These are phyloP conservation scores for Kalaharituber pfeilii DNA, from an alignment of 2,329 filamentous ascomycete genomes.

Conservation along the genomic window DNA sequence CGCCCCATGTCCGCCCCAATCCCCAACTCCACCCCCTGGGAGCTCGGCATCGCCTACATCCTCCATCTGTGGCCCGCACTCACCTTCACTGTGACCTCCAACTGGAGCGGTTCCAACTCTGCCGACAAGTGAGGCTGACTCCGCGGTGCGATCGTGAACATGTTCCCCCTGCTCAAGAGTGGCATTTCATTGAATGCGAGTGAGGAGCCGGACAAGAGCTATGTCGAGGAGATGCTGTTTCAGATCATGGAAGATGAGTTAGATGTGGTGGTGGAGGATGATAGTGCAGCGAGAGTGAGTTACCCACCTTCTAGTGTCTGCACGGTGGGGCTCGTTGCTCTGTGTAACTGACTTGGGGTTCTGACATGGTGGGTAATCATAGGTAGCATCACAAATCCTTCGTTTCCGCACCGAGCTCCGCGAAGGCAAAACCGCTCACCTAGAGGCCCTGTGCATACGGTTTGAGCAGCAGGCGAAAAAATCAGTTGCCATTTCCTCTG, in stretches of 20 bases:
- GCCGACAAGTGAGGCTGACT: slow-evolving; percentile 92
- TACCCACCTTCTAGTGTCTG: no score
- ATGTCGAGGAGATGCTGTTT: slow-evolving; percentile 68
- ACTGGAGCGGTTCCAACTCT: slow-evolving; percentile 72
- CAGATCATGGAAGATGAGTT: slow-evolving; percentile 95
- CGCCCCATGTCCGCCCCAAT: no score
- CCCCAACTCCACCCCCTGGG: slow-evolving; percentile 44
- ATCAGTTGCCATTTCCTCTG: slow-evolving; percentile 25
- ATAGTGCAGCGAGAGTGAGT: no score
- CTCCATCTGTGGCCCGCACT: slow-evolving; percentile 81
- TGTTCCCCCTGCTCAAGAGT: slow-evolving; percentile 36
- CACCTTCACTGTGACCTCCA: slow-evolving; percentile 66
- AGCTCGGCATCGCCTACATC: slow-evolving; percentile 68
- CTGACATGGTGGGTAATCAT: neutral
- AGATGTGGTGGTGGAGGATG: slow-evolving; percentile 80
- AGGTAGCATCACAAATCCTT: slow-evolving; percentile 53
- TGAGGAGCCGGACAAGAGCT: slow-evolving; percentile 52
- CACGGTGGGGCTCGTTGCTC: slow-evolving; percentile 28
- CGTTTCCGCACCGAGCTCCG: slow-evolving; percentile 45
- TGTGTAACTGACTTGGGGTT: neutral
- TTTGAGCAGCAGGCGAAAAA: slow-evolving; percentile 39
- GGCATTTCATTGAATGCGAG: slow-evolving; percentile 27
- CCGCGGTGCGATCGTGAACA: slow-evolving; percentile 66
- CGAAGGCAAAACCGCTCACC: slow-evolving; percentile 46
- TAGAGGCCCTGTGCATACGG: slow-evolving; percentile 30